Evolutionary conservation across 75 land plant species (phyloP), one percentile per base, ranked within the genome.

Genomic region (Picea glauca): DNA sequence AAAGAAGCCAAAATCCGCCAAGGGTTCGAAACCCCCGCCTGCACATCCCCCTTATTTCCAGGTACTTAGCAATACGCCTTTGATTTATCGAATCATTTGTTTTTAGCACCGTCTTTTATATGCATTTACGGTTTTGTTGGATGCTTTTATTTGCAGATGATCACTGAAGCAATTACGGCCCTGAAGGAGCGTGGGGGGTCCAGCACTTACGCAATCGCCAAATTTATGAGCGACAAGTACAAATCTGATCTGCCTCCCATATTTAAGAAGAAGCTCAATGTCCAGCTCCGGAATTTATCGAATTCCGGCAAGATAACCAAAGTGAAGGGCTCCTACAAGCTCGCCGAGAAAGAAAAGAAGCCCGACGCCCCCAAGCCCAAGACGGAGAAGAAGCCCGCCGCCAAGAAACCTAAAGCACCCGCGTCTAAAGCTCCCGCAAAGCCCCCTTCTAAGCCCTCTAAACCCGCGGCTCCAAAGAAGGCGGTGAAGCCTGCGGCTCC

Each of bases 151-250:
- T 62, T 62, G 32, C 85, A 95, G 96, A 95, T 95, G 98, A 77
- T 91, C 30, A 74, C 66, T 68, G 98, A 95, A 20, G 98, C 98
- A 76, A 91, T 95, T 58, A 77, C 68, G 23, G 60, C 93, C 13
- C 61, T 93, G 84, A 93, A 93, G 87, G 98, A 95, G 84, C 81
- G 85, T 35, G 87, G 85, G 1, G 98, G 98, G 13, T 93, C 98
- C 59, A 94, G 98, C 79, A 90, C 89, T 87, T 85, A 91, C 70
- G 98, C 98, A 60, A 93, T 94, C 35, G 76, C 88, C 26, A 94
- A 91, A 83, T 88, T 83, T 75, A 75, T 95, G 20, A 93, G 91
- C 72, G 91, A 87, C 80, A 91, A 95, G 83, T 86, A 91, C 31
- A 82, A 84, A 84, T 38, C 54, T 6, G 58, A 76, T 4, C 84